Evolutionary conservation across 208 protist species (phyloP), one percentile per base, ranked within the genome.

Genomic region (Acanthamoeba triangularis): DNA sequence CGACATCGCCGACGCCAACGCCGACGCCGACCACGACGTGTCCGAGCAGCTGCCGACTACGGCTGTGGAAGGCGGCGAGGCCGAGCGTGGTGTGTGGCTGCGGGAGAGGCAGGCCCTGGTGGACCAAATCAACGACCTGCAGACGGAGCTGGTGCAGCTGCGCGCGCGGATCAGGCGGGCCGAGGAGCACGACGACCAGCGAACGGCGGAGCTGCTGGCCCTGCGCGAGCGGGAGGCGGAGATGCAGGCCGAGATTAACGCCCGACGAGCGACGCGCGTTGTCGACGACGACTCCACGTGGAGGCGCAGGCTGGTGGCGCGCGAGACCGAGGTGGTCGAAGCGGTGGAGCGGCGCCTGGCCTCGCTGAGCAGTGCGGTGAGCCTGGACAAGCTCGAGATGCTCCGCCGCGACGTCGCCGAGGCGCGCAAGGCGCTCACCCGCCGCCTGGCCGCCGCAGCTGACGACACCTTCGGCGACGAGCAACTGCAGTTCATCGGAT

Each of bases 401-500:
- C 76, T 85, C 28, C 76, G 47, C 44, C 52, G 76, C 76, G 76
- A 85, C 76, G 76, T 85, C 28, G 76, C 44, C 44, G 76, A 85
- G 44, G 76, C 76, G 13, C 76, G 76, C 28, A 85, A 85, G 76
- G 76, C 76, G 13, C 76, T 85, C n/a, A 44, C 2, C 11, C 76
- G 76, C 28, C 37, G 28, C 35, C 41, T 16, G 37, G 30, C 20
- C 44, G 44, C 44, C 28, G 41, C 23, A 0, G 13, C 18, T 14
- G 6, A 8, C 11, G 13, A 59, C 13, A 41, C 18, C 76, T 35
- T n/a, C 14, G 37, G 11, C 28, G 76, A 56, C 13, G 44, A 85
- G 25, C 76, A 85, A 23, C 76, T 85, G 28, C 35, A 85, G 76
- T 85, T 85, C 44, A 56, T 85, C 44, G 47, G 11, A 10, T 85